These are phyloP conservation scores for Hypericum perforatum DNA, from an alignment of 345 rosid species.

Conservation along the genomic window DNA sequence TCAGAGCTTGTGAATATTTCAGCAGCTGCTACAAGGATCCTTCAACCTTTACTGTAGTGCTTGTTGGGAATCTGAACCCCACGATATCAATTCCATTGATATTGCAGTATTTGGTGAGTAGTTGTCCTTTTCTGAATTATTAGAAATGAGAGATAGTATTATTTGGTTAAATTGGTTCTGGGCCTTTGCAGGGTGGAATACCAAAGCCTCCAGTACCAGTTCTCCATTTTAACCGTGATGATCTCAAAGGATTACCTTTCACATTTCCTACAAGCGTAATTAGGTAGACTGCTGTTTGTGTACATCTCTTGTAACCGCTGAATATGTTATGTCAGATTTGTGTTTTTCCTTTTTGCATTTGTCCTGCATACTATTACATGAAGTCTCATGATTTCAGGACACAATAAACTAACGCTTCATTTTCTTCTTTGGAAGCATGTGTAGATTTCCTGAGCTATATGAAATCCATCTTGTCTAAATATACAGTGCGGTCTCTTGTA, in stretches of 20 bases:
- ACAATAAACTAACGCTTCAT: no score
- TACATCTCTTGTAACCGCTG: background rate
- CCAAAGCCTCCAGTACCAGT: conserved; percentile 62
- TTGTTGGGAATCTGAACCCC: conserved; percentile 81
- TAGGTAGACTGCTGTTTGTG: conserved; percentile 28
- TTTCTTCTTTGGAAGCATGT: no score
- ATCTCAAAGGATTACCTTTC: conserved; percentile 78
- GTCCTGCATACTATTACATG: no score
- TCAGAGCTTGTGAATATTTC: conserved; percentile 81
- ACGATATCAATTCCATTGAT: conserved; percentile 58
- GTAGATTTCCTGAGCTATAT: background rate
- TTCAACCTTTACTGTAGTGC: conserved; percentile 75
- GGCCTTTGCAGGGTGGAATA: conserved; percentile 59
- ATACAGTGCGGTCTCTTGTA: conserved; percentile 25
- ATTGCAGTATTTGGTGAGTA: conserved; percentile 77
- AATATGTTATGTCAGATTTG: no score
- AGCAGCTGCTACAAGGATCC: conserved; percentile 85
- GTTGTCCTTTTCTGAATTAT: conserved; percentile 7
- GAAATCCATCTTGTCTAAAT: conserved; percentile 9
- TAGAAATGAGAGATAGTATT: conserved; percentile 1
- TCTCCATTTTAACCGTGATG: conserved; percentile 52
- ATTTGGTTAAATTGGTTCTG: conserved; percentile 5
- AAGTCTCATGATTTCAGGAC: no score
- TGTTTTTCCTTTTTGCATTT: no score
- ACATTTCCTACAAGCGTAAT: conserved; percentile 51